Evolutionary conservation across 129 eudicot genomes (phyloP).

Genomic region (Flaveria trinervia): DNA sequence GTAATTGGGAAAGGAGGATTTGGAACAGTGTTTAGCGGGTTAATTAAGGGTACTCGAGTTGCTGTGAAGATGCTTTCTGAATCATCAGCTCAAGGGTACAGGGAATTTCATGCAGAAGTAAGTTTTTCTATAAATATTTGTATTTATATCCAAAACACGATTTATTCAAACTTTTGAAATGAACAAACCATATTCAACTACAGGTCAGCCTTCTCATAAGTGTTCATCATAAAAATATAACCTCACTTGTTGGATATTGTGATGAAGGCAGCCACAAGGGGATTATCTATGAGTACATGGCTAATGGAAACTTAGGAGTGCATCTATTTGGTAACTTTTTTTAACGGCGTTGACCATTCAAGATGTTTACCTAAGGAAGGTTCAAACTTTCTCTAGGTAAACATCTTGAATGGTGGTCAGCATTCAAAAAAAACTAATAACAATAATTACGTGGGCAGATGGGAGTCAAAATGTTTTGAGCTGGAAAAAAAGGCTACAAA

Average conservation of each 20-base stretch:
- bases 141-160: neutral
- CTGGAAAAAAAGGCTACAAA: slow-evolving; percentile 43
- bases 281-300: slow-evolving; percentile 19
- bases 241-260: slow-evolving; percentile 15
- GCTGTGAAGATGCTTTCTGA: slow-evolving; percentile 60
- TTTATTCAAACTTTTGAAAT: neutral
- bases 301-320: slow-evolving; percentile 8
- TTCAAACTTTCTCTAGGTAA: too few relatives aligned
- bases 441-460: neutral
- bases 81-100: slow-evolving; percentile 42
- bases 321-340: slow-evolving; percentile 8
- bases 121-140: neutral
- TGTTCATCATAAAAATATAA: slow-evolving; percentile 16
- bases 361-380: too few relatives aligned
- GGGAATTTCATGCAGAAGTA: slow-evolving; percentile 49
- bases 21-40: slow-evolving; percentile 51
- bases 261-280: slow-evolving; percentile 19
- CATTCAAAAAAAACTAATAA: neutral
- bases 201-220: slow-evolving; percentile 10
- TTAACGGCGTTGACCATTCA: too few relatives aligned
- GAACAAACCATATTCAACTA: neutral
- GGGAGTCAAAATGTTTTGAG: slow-evolving; percentile 17
- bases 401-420: too few relatives aligned
- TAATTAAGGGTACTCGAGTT: slow-evolving; percentile 30
- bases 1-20: slow-evolving; percentile 62